Percentiles rank a stretch among this genome's conserved stretches.
Conservation (phyloP, 495 filamentous ascomycete species). For the Beverwykella pulmonaria region DNA sequence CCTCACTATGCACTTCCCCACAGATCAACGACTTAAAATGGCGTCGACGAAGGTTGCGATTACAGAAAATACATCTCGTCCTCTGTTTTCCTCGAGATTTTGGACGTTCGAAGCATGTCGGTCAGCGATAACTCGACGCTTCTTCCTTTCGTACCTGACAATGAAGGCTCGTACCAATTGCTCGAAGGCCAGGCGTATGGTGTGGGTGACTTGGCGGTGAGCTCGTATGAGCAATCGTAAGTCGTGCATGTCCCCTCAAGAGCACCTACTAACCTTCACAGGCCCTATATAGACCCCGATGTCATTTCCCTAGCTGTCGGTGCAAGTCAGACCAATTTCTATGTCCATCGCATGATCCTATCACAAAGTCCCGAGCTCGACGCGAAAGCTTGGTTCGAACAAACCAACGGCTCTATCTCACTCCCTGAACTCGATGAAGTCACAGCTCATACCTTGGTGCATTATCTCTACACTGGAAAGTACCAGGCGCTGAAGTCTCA, state of each 20-base stretch:
- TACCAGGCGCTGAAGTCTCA: slow-evolving; percentile 11
- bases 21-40: background rate
- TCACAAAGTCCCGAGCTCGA: slow-evolving; percentile 10
- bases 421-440: slow-evolving; percentile 26
- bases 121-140: background rate
- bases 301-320: slow-evolving; percentile 12
- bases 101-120: background rate
- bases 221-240: slow-evolving; percentile 13
- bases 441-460: slow-evolving; percentile 21
- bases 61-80: background rate
- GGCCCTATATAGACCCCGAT: slow-evolving; percentile 3
- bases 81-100: background rate
- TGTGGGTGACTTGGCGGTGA: slow-evolving; percentile 4
- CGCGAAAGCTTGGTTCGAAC: background rate
- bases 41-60: background rate
- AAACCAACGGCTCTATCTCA: background rate
- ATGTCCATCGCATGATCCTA: slow-evolving; percentile 7
- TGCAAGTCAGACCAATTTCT: slow-evolving; percentile 1
- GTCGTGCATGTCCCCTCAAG: background rate
- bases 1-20: background rate
- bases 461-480: slow-evolving; percentile 25
- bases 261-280: background rate
- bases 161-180: background rate
- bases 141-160: background rate
- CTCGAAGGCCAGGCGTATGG: background rate